Evolutionary conservation across 108 stramenopile genomes (phyloP), one percentile per base, ranked within the genome.

Genomic region (Fragilariopsis cylindrus): DNA sequence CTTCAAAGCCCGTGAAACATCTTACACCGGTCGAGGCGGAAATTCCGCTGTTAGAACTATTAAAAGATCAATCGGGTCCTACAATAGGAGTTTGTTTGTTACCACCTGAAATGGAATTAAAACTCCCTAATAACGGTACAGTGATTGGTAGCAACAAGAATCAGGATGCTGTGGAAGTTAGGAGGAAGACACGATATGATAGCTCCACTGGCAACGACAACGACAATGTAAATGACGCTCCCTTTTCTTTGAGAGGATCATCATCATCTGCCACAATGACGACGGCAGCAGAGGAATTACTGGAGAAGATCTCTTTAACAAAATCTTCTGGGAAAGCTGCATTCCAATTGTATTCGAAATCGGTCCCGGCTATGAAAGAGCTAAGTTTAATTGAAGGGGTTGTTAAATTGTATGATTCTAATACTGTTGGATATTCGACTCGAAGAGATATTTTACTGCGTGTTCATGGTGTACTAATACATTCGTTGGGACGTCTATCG

Each of bases 371-470:
- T 43, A 90, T 94, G 88, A 83, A 84, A 16, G 87, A 94, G 77
- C n/a, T 95, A 3, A 81, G 78, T 42, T 74, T 92, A 7, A 86
- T 95, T n/a, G 94, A 92, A 80, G 94, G 94, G 3, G 82, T 88
- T 47, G 78, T 92, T 39, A 92, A 89, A 72, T 74, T 95, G 1
- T 95, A 88, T 57, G 87, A 91, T 72, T 82, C 87, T 3, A 80
- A 75, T 46, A 83, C 82, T 39, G 66, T 57, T 3, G 84, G 88
- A 16, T 91, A 87, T 58, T 87, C 90, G 5, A 86, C 91, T 5
- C 62, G 83, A 57, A 70, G 82, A 52, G 90, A 89, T 21, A 73
- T 90, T 41, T 73, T 91, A 48, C 39, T 95, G 40, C 70, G 92
- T 16, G 90, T 91, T 30, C 70, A 81, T 11, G 94, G 94, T 15